Evolutionary conservation across 2,329 filamentous ascomycete species (phyloP).

Genomic region (Talaromyces sp.): DNA sequence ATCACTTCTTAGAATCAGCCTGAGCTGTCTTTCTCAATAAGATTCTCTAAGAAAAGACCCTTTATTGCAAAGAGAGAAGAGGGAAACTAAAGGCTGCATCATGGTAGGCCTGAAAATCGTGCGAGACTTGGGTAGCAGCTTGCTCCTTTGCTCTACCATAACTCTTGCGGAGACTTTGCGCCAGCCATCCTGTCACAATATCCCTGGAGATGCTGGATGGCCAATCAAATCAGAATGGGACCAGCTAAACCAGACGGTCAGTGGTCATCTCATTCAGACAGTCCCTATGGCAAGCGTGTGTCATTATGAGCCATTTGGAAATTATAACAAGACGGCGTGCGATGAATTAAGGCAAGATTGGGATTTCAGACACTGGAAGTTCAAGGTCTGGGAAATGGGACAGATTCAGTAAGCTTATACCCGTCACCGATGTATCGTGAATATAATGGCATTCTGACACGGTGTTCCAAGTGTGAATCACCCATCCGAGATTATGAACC

Average conservation of each 20-base stretch:
- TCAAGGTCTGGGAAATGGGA: neutral
- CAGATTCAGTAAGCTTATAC: neutral
- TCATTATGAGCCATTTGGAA: neutral
- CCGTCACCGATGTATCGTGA: too few species aligned
- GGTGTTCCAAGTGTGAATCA: neutral
- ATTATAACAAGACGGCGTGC: neutral
- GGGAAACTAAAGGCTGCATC: too few species aligned
- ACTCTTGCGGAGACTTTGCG: neutral
- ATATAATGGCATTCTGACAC: neutral
- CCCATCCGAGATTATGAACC: neutral
- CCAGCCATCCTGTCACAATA: neutral
- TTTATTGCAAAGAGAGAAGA: too few species aligned
- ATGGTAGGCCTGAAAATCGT: too few species aligned
- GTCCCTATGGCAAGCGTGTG: neutral
- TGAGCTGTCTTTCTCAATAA: too few species aligned
- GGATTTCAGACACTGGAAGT: neutral
- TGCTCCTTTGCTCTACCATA: neutral
- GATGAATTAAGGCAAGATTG: neutral
- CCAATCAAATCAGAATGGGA: neutral
- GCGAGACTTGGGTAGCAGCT: too few species aligned
- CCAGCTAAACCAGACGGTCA: neutral
- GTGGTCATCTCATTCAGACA: neutral
- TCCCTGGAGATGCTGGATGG: neutral
- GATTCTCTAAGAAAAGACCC: constrained; percentile 32
- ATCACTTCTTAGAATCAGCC: too few species aligned